Evolutionary conservation across 129 eudicot genomes (phyloP).

Genomic region (Arctium minus): DNA sequence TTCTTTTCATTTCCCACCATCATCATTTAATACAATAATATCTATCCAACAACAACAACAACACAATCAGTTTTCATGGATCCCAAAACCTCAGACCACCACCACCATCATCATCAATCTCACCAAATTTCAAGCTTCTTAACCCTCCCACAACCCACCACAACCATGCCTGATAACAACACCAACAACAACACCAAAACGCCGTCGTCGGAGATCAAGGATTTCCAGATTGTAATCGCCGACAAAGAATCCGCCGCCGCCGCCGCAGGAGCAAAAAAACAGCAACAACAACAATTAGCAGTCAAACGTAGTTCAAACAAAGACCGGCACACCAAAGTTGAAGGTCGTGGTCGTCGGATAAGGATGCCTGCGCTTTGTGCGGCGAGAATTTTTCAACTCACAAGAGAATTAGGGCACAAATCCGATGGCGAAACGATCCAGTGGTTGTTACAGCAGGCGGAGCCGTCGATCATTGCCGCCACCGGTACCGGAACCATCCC

Average conservation of each 20-base stretch:
- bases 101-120: background rate
- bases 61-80: slow-evolving; percentile 35
- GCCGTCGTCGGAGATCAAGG: slow-evolving; percentile 39
- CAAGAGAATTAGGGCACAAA: slow-evolving; percentile 84
- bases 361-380: slow-evolving; percentile 96
- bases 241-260: slow-evolving; percentile 32
- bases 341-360: slow-evolving; percentile 83
- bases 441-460: slow-evolving; percentile 85
- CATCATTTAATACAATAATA: slow-evolving; percentile 8
- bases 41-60: slow-evolving; percentile 21
- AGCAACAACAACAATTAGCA: slow-evolving; percentile 43
- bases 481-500: slow-evolving; percentile 85
- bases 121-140: slow-evolving; percentile 25
- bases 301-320: slow-evolving; percentile 76
- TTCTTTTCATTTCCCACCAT: background rate
- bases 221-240: slow-evolving; percentile 40
- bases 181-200: background rate
- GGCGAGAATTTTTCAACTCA: slow-evolving; percentile 76
- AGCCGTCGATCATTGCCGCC: slow-evolving; percentile 82
- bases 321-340: slow-evolving; percentile 88
- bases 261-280: background rate
- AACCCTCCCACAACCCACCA: slow-evolving; percentile 34
- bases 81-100: slow-evolving; percentile 54
- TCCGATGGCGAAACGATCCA: slow-evolving; percentile 89
- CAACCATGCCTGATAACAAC: slow-evolving; percentile 34